Conservation (phyloP, 345 rosid species). For the Erucastrum elatum region DNA sequence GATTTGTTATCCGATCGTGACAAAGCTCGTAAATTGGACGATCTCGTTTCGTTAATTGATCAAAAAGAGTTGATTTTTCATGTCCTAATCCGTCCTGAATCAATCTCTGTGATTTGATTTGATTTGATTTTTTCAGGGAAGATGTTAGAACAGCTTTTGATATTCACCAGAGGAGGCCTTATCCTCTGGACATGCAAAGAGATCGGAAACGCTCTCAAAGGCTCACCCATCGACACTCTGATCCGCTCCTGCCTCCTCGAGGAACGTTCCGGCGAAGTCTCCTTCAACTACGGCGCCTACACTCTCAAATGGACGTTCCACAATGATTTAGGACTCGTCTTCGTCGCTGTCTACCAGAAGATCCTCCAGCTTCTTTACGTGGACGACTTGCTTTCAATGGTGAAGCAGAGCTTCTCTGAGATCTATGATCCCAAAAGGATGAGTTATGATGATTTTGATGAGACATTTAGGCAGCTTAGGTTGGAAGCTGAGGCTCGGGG, state of each 20-base stretch:
- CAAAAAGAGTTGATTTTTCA: not conserved
- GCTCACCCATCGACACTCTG: conserved; percentile 88
- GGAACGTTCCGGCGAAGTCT: conserved; percentile 89
- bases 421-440: conserved; percentile 74
- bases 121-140: conserved; percentile 37
- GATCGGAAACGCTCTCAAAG: conserved; percentile 87
- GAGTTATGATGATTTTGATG: conserved; percentile 69
- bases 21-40: not conserved
- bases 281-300: conserved; percentile 77
- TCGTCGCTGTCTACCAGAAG: conserved; percentile 93
- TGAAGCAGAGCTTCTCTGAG: conserved; percentile 68
- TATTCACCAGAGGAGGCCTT: conserved; percentile 92
- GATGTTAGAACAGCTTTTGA: conserved; percentile 94
- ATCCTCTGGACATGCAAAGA: conserved; percentile 98
- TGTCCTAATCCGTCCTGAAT: too few relatives aligned
- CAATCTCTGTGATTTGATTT: conserved; percentile 9
- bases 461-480: conserved; percentile 88
- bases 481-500: conserved; percentile 87
- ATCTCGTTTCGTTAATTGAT: not conserved
- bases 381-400: conserved; percentile 80
- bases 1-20: not conserved
- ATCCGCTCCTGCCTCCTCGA: conserved; percentile 92
- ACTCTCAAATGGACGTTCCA: conserved; percentile 98
- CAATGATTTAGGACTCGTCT: conserved; percentile 92
- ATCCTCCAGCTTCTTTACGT: conserved; percentile 87